phyloP scores from a whole-genome alignment of 2,329 filamentous ascomycete species.

The Pestalotiopsis sp. region DNA sequence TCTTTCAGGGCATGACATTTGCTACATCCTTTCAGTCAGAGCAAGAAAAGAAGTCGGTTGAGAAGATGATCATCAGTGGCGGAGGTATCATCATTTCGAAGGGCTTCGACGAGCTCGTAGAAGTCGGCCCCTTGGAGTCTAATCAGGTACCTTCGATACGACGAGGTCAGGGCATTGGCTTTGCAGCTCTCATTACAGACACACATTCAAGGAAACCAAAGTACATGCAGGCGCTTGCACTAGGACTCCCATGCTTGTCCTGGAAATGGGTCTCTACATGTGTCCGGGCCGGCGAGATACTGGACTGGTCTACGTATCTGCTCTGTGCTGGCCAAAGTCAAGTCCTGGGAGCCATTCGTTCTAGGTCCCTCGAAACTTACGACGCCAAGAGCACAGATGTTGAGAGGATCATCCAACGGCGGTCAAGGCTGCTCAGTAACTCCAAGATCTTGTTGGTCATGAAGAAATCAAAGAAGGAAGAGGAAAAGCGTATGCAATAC shows the following conservation, averaged over 20 bases:
- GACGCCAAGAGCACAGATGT: slow-evolving; percentile 60
- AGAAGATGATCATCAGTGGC: slow-evolving; percentile 65
- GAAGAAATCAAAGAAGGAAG: slow-evolving; percentile 61
- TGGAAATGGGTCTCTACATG: slow-evolving; percentile 81
- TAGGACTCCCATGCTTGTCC: slow-evolving; percentile 85
- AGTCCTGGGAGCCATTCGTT: slow-evolving; percentile 76
- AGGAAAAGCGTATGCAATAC: slow-evolving; percentile 70
- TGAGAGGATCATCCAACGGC: slow-evolving; percentile 54
- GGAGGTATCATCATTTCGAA: slow-evolving; percentile 73
- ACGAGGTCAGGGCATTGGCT: slow-evolving; percentile 62
- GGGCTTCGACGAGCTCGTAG: slow-evolving; percentile 84
- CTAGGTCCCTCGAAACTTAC: slow-evolving; percentile 68
- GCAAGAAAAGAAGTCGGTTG: slow-evolving; percentile 47
- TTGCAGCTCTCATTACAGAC: slow-evolving; percentile 85
- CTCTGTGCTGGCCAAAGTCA: slow-evolving; percentile 82
- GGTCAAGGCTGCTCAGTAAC: slow-evolving; percentile 66
- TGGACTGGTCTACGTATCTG: slow-evolving; percentile 81
- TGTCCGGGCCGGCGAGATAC: slow-evolving; percentile 58
- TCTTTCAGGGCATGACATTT: slow-evolving; percentile 86
- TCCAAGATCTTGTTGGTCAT: slow-evolving; percentile 75
- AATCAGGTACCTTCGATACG: slow-evolving; percentile 50
- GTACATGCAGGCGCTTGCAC: slow-evolving; percentile 90
- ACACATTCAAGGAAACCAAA: slow-evolving; percentile 85
- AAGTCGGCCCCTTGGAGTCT: slow-evolving; percentile 39
- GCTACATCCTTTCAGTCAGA: slow-evolving; percentile 70